phyloP scores from a whole-genome alignment of 192 early-diverging fungal genomes.

The Coemansia sp. region DNA sequence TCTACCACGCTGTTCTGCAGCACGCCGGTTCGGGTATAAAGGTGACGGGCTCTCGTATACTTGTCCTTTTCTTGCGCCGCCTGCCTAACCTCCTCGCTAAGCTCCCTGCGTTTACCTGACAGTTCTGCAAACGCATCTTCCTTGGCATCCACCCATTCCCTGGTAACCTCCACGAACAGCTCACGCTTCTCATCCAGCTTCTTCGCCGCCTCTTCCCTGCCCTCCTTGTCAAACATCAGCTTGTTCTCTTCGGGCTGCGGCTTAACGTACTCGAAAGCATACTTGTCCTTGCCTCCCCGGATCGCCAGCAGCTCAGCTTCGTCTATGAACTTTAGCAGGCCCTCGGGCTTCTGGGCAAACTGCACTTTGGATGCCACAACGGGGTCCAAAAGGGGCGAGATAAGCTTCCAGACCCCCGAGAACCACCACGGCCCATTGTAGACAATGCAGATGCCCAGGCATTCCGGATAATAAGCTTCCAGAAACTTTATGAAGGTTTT shows the following conservation, averaged over 20 bases:
- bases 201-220: constrained; percentile 35
- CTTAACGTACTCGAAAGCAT: constrained; percentile 57
- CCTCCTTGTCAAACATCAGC: constrained; percentile 56
- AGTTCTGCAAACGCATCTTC: constrained; percentile 35
- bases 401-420: constrained; percentile 80
- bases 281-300: constrained; percentile 65
- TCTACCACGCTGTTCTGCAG: constrained; percentile 34
- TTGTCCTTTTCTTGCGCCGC: constrained; percentile 56
- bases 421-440: constrained; percentile 94
- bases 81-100: constrained; percentile 27
- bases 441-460: constrained; percentile 75
- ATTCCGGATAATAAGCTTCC: constrained; percentile 90
- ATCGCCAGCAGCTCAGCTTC: constrained; percentile 58
- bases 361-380: constrained; percentile 85
- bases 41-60: constrained; percentile 53
- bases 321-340: constrained; percentile 66
- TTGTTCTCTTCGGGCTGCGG: constrained; percentile 57
- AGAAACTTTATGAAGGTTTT: constrained; percentile 82
- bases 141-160: constrained; percentile 52
- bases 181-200: constrained; percentile 42
- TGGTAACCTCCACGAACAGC: constrained; percentile 52
- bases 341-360: constrained; percentile 71
- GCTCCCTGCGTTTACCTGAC: constrained; percentile 19
- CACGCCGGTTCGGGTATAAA: constrained; percentile 50
- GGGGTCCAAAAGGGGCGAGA: constrained; percentile 83